These are phyloP conservation scores for Piloderma croceum DNA, from an alignment of 768 basidiomycete genomes.

Conservation along the genomic window DNA sequence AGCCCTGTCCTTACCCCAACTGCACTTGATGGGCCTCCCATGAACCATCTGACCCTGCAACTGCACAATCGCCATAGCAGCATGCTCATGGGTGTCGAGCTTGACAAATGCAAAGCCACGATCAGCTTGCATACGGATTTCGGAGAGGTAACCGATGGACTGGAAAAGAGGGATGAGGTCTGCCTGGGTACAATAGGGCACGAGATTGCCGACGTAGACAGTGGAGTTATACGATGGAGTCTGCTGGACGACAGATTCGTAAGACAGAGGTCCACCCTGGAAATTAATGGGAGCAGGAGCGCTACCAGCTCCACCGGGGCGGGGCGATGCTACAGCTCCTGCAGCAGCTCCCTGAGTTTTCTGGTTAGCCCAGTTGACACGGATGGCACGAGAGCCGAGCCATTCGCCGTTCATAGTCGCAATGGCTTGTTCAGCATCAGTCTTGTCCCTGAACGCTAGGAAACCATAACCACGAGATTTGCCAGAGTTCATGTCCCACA, in stretches of 20 bases:
- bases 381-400: slow-evolving; percentile 95
- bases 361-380: slow-evolving; percentile 99
- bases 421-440: slow-evolving; percentile 98
- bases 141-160: slow-evolving; percentile 96
- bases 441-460: slow-evolving; percentile 97
- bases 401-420: slow-evolving; percentile 99
- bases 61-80: slow-evolving; percentile 96
- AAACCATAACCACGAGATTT: slow-evolving; percentile 98
- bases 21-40: slow-evolving; percentile 94
- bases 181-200: slow-evolving; percentile 94
- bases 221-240: slow-evolving; percentile 92
- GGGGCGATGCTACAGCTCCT: slow-evolving; percentile 3
- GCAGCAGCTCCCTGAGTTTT: slow-evolving; percentile 77
- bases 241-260: slow-evolving; percentile 90
- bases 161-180: slow-evolving; percentile 98
- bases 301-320: slow-evolving; percentile 34
- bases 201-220: slow-evolving; percentile 97
- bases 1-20: slow-evolving; percentile 96
- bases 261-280: slow-evolving; percentile 82
- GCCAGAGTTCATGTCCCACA: slow-evolving; percentile 99
- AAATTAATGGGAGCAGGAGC: slow-evolving; percentile 91
- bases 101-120: slow-evolving; percentile 99
- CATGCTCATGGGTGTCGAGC: slow-evolving; percentile 96
- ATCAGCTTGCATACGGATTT: slow-evolving; percentile 99
- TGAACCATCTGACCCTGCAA: slow-evolving; percentile 97